Evolutionary conservation across 345 rosid species (phyloP), one percentile per base, ranked within the genome.

Genomic region (Salix viminalis): DNA sequence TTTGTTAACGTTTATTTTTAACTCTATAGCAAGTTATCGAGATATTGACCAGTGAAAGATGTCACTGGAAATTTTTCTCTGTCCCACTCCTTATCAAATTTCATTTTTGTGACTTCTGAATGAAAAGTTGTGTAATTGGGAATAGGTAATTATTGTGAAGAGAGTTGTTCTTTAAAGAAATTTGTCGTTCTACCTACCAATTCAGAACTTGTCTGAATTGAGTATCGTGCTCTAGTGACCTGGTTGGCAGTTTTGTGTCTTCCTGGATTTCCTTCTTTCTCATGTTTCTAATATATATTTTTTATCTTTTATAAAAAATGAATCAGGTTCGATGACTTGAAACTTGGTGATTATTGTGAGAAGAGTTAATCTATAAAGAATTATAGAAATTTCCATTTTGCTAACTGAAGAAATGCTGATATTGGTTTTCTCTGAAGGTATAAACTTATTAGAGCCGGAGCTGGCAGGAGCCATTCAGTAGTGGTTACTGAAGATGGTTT

Each of bases 401-500:
- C 64, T 58, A 1, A 4, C 64, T 24, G 10, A 58, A 58, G 26
- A 58, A 34, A n/a, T 44, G 26, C 28, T 62, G 13, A 30, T 61
- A 12, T 19, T 41, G 58, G 58, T 76, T 75, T 67, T 62, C n/a
- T 44, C 76, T 79, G 71, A 86, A 92, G 98, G 89, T 85, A 90
- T 84, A 93, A 90, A 72, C 89, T 91, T 79, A 81, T 88, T 50
- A 87, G 67, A 82, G 99, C 98, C 2, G 90, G 86, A 76, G 89
- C 88, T 16, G 99, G 99, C 71, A 90, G 82, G 89, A 91, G 68
- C 79, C 98, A 95, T 79, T 90, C 97, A 0, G 91, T 93, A 24
- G 93, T 93, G 79, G 89, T 95, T 72, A 90, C 96, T 66, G 91
- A 86, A 50, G 90, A 91, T 24, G 97, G 99, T 24, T 81, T 80